phyloP scores from a whole-genome alignment of 163 green algal genomes.

The Scenedesmus sp. region DNA sequence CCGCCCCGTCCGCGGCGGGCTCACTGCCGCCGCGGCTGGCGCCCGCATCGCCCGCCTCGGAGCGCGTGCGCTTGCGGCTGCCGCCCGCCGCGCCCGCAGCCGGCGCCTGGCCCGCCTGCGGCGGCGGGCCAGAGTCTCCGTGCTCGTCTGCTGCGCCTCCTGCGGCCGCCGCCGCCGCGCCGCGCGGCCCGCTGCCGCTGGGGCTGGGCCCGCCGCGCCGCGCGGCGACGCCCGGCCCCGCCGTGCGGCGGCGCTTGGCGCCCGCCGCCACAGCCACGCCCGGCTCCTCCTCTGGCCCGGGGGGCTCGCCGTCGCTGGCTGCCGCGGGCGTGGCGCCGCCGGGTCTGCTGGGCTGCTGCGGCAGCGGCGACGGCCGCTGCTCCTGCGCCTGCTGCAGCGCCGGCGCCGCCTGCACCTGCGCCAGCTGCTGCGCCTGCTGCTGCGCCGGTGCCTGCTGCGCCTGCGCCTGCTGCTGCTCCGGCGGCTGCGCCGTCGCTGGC shows the following conservation, averaged over 20 bases:
- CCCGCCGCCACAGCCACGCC: neutral
- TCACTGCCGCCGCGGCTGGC: neutral
- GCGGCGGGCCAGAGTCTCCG: no score
- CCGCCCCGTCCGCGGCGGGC: no score
- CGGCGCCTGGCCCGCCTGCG: neutral
- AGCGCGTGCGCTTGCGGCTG: neutral
- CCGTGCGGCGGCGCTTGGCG: conserved; percentile 11
- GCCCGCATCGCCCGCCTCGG: neutral
- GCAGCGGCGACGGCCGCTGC: neutral
- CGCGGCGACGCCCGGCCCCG: neutral
- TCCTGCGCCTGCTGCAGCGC: neutral
- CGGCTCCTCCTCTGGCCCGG: conserved; percentile 1
- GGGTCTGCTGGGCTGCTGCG: no score
- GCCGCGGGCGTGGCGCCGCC: neutral
- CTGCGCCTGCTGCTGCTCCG: neutral
- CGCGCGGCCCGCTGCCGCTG: neutral
- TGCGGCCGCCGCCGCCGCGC: neutral
- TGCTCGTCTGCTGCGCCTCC: conserved; percentile 11
- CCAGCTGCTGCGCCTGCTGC: neutral
- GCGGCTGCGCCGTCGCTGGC: neutral
- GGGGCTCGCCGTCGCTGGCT: neutral
- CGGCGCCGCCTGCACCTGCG: neutral
- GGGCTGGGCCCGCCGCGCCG: no score
- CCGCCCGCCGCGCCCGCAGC: no score
- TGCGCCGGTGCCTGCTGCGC: neutral